Evolutionary conservation across 371 early-diverging fungal species (phyloP), one percentile per base, ranked within the genome.

Genomic region (Capillidium heterosporum): DNA sequence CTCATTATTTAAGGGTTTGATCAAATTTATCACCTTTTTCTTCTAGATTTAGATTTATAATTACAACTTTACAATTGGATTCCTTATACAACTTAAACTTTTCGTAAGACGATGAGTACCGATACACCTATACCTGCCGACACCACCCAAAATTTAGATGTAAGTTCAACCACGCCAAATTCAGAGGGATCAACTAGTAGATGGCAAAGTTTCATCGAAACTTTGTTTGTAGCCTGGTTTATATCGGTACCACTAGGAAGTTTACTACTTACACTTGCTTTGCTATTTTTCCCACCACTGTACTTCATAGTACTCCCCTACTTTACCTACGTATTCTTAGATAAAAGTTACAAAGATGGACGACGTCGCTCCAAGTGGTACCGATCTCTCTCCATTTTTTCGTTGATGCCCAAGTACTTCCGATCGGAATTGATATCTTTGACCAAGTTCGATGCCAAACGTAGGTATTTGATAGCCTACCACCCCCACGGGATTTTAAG

Each of bases 401-500:
- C 59, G 32, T 79, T 81, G 64, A 74, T 87, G 64, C 76, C 77
- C 1, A 80, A 77, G 27, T 93, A 83, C 59, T 93, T 87, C 58
- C 89, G 89, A 2, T 75, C 80, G 42, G 67, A 67, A 4, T 15
- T 47, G 11, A 11, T 32, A 3, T 3, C 24, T 72, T 78, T 76
- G 64, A 65, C 59, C 5, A 81, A 84, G 15, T 61, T 88, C 48
- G 84, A 85, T 61, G 83, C 86, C n/a, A 61, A 65, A 8, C 73
- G 75, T 48, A 87, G 80, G 60, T 87, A 87, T 51, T 69, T 87
- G 19, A 77, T 17, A 10, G 3, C 82, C 7, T 82, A 83, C 54
- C 82, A 83, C 49, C 87, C 87, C 15, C 87, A 87, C 51, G 87
- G 90, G 15, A 84, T 93, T 52, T 79, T 93, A 57, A 75, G 77